These are phyloP conservation scores for Pestalotiopsis fici DNA, from an alignment of 2,329 filamentous ascomycete species.

Conservation along the genomic window DNA sequence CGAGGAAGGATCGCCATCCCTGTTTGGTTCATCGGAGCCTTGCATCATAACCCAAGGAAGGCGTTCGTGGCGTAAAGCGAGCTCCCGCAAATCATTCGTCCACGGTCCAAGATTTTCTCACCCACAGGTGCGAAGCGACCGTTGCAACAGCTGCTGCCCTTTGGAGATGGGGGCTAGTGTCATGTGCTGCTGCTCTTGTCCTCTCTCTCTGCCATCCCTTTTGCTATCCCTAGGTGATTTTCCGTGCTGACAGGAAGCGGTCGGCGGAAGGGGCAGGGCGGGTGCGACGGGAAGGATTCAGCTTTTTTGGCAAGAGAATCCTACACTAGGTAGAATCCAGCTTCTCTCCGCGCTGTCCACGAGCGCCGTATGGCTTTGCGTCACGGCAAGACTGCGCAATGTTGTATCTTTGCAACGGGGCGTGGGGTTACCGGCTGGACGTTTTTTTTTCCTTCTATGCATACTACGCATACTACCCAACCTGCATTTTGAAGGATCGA, in stretches of 20 bases:
- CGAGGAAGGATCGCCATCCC: not conserved
- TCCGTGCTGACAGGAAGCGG: not conserved
- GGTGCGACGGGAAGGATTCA: not conserved
- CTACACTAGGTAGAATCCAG: not conserved
- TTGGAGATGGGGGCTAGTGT: not conserved
- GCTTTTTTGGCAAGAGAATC: not conserved
- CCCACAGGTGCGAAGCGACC: not conserved
- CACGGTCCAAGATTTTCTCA: not conserved
- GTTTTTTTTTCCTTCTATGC: too few relatives aligned
- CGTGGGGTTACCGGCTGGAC: too few relatives aligned
- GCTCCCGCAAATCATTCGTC: not conserved
- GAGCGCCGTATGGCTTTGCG: not conserved
- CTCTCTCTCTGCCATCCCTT: not conserved
- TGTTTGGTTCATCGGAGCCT: not conserved
- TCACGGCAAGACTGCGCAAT: not conserved
- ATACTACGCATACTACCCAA: too few relatives aligned
- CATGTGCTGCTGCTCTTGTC: not conserved
- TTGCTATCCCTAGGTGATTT: not conserved
- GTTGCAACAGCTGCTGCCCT: not conserved
- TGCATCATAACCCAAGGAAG: not conserved
- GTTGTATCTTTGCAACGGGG: too few relatives aligned
- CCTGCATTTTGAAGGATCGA: too few relatives aligned
- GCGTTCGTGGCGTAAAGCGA: not conserved
- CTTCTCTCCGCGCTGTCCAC: not conserved
- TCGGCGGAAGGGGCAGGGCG: not conserved